Evolutionary conservation across 2,329 filamentous ascomycete genomes (phyloP).

Genomic region (Fusarium annulatum): DNA sequence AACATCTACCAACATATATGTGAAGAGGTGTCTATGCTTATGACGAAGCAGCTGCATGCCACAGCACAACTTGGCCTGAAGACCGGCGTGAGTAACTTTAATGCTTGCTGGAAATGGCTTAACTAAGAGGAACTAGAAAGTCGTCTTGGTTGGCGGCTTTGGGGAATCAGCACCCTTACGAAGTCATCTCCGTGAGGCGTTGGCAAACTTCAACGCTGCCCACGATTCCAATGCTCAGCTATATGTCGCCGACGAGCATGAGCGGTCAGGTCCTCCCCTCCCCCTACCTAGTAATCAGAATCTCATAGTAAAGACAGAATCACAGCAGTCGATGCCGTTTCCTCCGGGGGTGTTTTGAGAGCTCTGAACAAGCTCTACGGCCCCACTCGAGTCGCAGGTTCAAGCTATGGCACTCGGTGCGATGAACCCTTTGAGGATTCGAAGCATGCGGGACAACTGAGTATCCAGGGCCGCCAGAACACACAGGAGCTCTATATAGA

Average conservation of each 20-base stretch:
- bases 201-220: neutral
- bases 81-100: neutral
- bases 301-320: neutral
- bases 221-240: neutral
- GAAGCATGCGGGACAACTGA: neutral
- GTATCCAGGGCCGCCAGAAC: rapidly evolving
- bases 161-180: neutral
- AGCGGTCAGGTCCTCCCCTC: neutral
- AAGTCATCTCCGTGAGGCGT: neutral
- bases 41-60: neutral
- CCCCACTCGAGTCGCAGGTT: neutral
- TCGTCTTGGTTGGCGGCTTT: neutral
- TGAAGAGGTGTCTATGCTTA: neutral
- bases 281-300: neutral
- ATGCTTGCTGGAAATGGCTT: neutral
- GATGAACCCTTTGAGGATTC: neutral
- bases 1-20: neutral
- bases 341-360: neutral
- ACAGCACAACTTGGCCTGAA: neutral
- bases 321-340: neutral
- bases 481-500: neutral
- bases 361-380: neutral
- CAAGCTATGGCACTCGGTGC: neutral
- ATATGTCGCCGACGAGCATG: neutral
- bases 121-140: neutral